Conservation (phyloP, 345 rosid genomes). For the Theobroma cacao region DNA sequence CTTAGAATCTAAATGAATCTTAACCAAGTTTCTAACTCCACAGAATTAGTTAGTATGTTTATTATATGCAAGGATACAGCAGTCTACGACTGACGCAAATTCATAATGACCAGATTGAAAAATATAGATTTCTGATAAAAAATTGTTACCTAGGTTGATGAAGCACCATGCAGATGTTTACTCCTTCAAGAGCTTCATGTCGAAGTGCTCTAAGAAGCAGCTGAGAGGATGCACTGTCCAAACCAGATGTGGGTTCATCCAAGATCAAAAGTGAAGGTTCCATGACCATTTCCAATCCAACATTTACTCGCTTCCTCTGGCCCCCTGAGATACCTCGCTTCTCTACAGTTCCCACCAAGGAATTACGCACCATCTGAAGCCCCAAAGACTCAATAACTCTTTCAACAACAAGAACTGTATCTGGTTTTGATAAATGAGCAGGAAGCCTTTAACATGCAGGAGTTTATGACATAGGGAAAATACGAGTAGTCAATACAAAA, state of each 20-base stretch:
- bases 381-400: constrained; percentile 85
- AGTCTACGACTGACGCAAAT: background rate
- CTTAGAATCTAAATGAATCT: background rate
- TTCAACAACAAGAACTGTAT: constrained; percentile 79
- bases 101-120: background rate
- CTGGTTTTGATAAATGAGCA: constrained; percentile 53
- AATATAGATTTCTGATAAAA: background rate
- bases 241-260: constrained; percentile 96
- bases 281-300: constrained; percentile 92
- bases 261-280: constrained; percentile 87
- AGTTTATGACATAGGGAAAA: constrained; percentile 2
- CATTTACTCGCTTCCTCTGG: constrained; percentile 90
- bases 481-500: background rate
- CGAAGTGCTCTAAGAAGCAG: constrained; percentile 82
- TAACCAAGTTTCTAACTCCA: background rate
- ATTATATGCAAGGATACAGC: background rate
- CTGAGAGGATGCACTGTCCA: constrained; percentile 94
- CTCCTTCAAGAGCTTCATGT: constrained; percentile 84
- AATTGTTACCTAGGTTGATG: constrained; percentile 78
- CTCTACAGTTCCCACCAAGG: constrained; percentile 90
- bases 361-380: constrained; percentile 68
- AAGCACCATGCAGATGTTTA: constrained; percentile 85
- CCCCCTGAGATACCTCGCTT: constrained; percentile 95
- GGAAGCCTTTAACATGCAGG: constrained; percentile 46
- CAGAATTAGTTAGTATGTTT: background rate